These are phyloP conservation scores for Arthrobotrys sphaeroides DNA, from an alignment of 2,329 filamentous ascomycete genomes.

Conservation along the genomic window DNA sequence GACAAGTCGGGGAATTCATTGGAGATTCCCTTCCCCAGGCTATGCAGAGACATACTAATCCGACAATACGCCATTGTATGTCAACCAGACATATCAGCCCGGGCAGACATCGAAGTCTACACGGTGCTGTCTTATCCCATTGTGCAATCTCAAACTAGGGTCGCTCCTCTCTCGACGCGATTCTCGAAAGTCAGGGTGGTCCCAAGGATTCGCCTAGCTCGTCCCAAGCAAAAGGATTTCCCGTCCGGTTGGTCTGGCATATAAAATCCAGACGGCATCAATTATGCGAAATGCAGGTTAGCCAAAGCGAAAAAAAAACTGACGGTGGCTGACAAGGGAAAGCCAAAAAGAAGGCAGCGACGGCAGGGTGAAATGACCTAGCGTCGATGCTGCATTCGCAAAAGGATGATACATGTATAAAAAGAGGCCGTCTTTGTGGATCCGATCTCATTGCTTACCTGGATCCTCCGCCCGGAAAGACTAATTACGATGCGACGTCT, in stretches of 20 bases:
- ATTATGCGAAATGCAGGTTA: slow-evolving; percentile 42
- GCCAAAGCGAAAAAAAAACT: slow-evolving; percentile 18
- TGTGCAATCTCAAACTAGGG: too few species aligned
- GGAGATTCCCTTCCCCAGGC: not conserved
- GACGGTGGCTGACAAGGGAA: slow-evolving; percentile 13
- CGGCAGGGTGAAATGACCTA: not conserved
- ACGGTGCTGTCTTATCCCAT: too few species aligned
- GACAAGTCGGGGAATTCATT: slow-evolving; percentile 18
- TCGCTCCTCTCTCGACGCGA: not conserved
- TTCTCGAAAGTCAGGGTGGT: not conserved
- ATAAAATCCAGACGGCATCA: slow-evolving; percentile 9
- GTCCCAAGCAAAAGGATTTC: slow-evolving; percentile 37
- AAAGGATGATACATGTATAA: not conserved
- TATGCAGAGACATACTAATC: not conserved
- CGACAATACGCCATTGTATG: not conserved
- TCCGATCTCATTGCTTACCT: slow-evolving; percentile 7
- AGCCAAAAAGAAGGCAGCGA: slow-evolving; percentile 13
- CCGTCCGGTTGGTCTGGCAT: slow-evolving; percentile 26
- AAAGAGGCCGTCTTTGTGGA: not conserved
- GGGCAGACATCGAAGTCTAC: too few species aligned
- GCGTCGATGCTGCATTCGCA: not conserved
- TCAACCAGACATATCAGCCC: not conserved
- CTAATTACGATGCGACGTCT: slow-evolving; percentile 14
- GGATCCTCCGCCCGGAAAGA: slow-evolving; percentile 19
- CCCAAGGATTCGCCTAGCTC: slow-evolving; percentile 33